phyloP scores from a whole-genome alignment of 495 filamentous ascomycete genomes.

The Hyaloscypha hepaticicola region DNA sequence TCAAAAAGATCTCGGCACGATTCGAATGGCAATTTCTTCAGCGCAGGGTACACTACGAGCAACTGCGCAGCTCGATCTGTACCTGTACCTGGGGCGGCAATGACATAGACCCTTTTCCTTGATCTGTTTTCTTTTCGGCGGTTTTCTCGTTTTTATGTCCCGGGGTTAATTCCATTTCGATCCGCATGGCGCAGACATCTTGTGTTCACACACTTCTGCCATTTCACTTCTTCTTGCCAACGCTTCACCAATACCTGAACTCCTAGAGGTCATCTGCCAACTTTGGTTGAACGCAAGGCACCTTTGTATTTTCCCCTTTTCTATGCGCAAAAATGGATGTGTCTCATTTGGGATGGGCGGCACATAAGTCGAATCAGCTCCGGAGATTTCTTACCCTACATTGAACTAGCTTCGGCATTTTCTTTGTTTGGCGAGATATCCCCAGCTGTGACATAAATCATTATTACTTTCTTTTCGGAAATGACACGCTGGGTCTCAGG shows the following conservation, averaged over 20 bases:
- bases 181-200: slow-evolving; percentile 24
- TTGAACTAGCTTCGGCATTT: neutral
- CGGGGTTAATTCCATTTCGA: slow-evolving; percentile 20
- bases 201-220: slow-evolving; percentile 28
- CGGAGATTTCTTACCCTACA: neutral
- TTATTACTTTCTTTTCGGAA: slow-evolving; percentile 22
- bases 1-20: slow-evolving; percentile 33
- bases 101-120: slow-evolving; percentile 25
- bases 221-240: slow-evolving; percentile 9
- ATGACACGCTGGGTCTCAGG: slow-evolving; percentile 4
- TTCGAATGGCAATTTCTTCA: slow-evolving; percentile 26
- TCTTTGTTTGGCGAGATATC: neutral
- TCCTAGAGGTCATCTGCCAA: neutral
- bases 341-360: slow-evolving; percentile 4
- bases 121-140: slow-evolving; percentile 7
- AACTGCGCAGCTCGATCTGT: slow-evolving; percentile 33
- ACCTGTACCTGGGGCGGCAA: slow-evolving; percentile 30
- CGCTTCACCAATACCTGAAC: neutral
- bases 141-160: slow-evolving; percentile 21
- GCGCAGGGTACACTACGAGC: slow-evolving; percentile 32
- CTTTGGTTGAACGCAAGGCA: slow-evolving; percentile 1
- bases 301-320: slow-evolving; percentile 16
- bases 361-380: neutral
- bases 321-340: neutral
- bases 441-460: slow-evolving; percentile 13